Conservation (phyloP, 345 rosid genomes). For the Corymbia maculata region DNA sequence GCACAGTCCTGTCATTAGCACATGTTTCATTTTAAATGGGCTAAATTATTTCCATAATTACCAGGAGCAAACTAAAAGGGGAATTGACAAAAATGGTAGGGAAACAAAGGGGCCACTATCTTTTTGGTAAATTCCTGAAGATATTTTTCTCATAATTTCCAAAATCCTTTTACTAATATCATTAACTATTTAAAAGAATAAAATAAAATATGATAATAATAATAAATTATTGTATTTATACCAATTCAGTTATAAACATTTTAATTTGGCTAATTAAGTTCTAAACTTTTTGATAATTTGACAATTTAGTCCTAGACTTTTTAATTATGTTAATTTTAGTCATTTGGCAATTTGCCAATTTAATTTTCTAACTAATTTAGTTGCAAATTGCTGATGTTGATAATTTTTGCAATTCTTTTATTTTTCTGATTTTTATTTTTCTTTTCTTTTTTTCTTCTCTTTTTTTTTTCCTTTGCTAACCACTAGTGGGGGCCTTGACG, state of each 20-base stretch:
- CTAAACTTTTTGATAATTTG: neutral
- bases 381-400: no score
- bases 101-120: neutral
- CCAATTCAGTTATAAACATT: neutral
- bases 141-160: no score
- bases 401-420: no score
- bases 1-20: neutral
- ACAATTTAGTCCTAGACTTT: no score
- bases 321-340: no score
- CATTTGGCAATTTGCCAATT: no score
- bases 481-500: neutral
- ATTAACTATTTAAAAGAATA: no score
- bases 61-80: neutral
- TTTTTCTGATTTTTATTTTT: rapidly evolving
- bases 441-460: no score
- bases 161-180: neutral
- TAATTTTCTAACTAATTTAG: no score
- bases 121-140: rapidly evolving
- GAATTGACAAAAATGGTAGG: neutral
- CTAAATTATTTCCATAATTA: neutral
- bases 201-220: rapidly evolving
- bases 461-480: neutral
- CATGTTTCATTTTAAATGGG: no score
- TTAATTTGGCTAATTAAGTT: no score
- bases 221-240: no score